Percentiles rank a stretch among this genome's conserved stretches.
These are phyloP conservation scores for Amanita subjunquillea DNA, from an alignment of 768 basidiomycete genomes.

Conservation along the genomic window DNA sequence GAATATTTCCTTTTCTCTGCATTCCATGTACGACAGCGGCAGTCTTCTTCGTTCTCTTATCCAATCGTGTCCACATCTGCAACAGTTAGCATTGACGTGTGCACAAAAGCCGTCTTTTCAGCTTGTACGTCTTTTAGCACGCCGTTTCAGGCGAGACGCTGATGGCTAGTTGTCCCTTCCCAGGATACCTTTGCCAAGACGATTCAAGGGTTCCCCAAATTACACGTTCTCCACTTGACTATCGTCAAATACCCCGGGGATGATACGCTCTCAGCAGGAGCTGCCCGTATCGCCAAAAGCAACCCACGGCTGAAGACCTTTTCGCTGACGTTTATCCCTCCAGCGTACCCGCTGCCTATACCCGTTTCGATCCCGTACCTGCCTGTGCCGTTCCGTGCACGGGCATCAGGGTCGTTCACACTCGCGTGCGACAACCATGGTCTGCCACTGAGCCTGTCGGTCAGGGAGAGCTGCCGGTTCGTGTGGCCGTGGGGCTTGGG, in stretches of 20 bases:
- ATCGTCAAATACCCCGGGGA: constrained; percentile 62
- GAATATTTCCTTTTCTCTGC: constrained; percentile 56
- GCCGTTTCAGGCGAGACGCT: neutral
- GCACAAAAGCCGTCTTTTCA: constrained; percentile 64
- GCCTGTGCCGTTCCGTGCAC: constrained; percentile 31
- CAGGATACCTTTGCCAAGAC: constrained; percentile 57
- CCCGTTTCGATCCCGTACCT: constrained; percentile 32
- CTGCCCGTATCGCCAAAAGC: constrained; percentile 48
- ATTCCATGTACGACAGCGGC: constrained; percentile 67
- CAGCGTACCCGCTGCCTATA: constrained; percentile 37
- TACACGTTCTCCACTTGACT: constrained; percentile 51
- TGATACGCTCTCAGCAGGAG: constrained; percentile 46
- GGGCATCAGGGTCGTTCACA: constrained; percentile 44
- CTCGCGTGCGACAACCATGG: constrained; percentile 55
- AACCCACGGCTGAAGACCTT: constrained; percentile 63
- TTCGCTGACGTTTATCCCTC: constrained; percentile 54
- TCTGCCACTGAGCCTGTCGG: constrained; percentile 43
- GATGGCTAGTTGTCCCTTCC: neutral
- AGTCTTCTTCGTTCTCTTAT: constrained; percentile 59
- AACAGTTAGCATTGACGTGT: constrained; percentile 56
- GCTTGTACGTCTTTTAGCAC: constrained; percentile 32
- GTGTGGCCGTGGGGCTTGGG: constrained; percentile 43
- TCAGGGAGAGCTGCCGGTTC: constrained; percentile 34
- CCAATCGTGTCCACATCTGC: constrained; percentile 53
- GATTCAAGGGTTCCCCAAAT: constrained; percentile 49